Conservation (phyloP, 2,329 filamentous ascomycete species). For the Fusarium subglutinans region DNA sequence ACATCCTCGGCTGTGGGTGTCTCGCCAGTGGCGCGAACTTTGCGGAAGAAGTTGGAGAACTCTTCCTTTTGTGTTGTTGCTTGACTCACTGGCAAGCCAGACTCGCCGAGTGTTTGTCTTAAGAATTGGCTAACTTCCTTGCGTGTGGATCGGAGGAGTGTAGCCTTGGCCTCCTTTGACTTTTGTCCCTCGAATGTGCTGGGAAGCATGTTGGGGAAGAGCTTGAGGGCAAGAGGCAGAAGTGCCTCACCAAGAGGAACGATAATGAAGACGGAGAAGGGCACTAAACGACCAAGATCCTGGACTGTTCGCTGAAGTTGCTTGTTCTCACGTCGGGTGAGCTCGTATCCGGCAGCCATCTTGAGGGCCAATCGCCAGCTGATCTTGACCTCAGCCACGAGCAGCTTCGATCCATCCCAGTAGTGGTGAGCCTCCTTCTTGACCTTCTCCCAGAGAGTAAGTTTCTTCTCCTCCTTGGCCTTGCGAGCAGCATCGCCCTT, state of each 20-base stretch:
- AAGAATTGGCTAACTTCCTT: constrained; percentile 95
- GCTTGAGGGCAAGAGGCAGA: constrained; percentile 87
- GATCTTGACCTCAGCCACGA: constrained; percentile 92
- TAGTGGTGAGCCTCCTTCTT: constrained; percentile 96
- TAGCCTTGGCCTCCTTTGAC: constrained; percentile 88
- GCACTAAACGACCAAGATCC: constrained; percentile 90
- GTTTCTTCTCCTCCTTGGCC: constrained; percentile 80
- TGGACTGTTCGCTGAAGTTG: constrained; percentile 94
- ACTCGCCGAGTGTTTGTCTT: constrained; percentile 87
- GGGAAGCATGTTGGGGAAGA: constrained; percentile 97
- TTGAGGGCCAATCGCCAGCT: constrained; percentile 91
- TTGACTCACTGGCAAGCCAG: constrained; percentile 86
- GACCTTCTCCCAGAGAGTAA: constrained; percentile 90
- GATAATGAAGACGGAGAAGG: constrained; percentile 96
- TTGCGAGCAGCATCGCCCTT: constrained; percentile 66
- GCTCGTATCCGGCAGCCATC: constrained; percentile 97
- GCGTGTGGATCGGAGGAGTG: constrained; percentile 80
- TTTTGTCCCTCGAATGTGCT: constrained; percentile 96
- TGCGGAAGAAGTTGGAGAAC: constrained; percentile 96
- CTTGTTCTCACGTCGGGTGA: constrained; percentile 90
- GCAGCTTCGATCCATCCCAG: constrained; percentile 97
- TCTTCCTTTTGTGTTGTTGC: constrained; percentile 91
- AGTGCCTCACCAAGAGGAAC: constrained; percentile 95
- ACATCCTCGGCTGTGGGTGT: constrained; percentile 88
- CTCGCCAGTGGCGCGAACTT: constrained; percentile 91